Base-by-base conservation (phyloP, 179 eudicot genomes). In the Silene noctiflora region DNA sequence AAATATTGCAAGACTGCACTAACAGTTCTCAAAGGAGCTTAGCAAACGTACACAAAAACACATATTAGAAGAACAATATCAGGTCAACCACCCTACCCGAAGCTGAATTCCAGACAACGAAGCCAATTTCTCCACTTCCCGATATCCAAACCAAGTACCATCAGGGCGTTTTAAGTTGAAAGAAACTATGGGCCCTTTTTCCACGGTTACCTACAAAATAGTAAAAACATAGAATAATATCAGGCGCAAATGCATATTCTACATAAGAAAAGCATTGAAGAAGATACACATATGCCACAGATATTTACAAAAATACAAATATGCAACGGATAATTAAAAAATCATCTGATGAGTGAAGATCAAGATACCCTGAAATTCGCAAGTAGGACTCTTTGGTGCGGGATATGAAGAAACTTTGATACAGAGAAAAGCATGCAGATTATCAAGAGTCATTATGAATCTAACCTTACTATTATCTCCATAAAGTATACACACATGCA, bases 41-140 rank as follows among this genome's bases (percentile, higher is more conserved):
- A 17, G 21, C 42, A 44, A 31, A 67, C 33, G 4, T 24, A 9
- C 3, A 55, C 1, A 35, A 59, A 6, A 46, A 44, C 13, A 24
- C 9, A 19, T 9, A 29, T 27, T 20, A 25, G 33, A 10, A 70
- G 68, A 13, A 67, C 20, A 25, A 55, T 59, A 63, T 78, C 24
- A 59, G 48, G 2, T 71, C 56, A 69, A 69, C n/a, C 17, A 19
- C 61, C 71, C 78, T 90, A 95, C 99, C 96, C 99, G 89, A 73
- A 95, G 86, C 82, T 95, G 97, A 80, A 95, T 89, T 72, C 96
- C 94, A 76, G 88, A 88, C 67, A 95, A 82, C 65, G 99, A 88
- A 85, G 99, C 99, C 84, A 95, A 79, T 79, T 89, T 95, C 87
- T 95, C 99, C 81, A 95, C 96, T 85, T 95, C 99, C 53, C 88